Conservation (phyloP, 108 stramenopile species). For the Bacterosira constricta region DNA sequence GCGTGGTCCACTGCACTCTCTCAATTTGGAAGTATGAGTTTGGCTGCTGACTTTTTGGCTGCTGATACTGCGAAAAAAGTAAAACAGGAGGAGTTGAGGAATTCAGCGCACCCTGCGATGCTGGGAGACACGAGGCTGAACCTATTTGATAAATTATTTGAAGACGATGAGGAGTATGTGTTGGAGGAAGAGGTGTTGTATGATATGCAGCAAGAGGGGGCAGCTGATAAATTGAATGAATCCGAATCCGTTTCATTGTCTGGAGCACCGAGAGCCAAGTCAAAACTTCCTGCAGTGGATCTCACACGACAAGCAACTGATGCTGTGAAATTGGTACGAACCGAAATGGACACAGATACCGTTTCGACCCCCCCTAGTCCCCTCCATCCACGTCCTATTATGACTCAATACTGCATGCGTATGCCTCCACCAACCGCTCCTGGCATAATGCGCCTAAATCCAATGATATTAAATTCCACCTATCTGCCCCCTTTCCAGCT, state of each 20-base stretch:
- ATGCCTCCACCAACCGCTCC: too few species aligned
- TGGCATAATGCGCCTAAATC: too few species aligned
- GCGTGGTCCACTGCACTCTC: conserved; percentile 77
- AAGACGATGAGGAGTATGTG: conserved; percentile 47
- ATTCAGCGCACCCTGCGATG: background rate
- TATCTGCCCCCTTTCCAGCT: conserved; percentile 14
- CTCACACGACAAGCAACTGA: too few species aligned
- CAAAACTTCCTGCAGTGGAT: too few species aligned
- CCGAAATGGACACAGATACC: too few species aligned
- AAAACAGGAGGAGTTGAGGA: conserved; percentile 8
- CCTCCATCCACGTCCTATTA: background rate
- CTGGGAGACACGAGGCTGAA: background rate
- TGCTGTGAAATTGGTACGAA: too few species aligned
- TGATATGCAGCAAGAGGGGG: background rate
- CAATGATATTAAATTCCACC: conserved; percentile 8
- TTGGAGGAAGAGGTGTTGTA: conserved; percentile 30
- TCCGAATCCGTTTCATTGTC: too few species aligned
- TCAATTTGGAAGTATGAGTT: conserved; percentile 68
- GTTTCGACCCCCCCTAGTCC: too few species aligned
- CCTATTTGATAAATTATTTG: conserved; percentile 34
- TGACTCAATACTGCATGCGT: too few species aligned
- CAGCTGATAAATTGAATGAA: too few species aligned
- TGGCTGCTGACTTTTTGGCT: conserved; percentile 77
- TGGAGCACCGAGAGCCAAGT: too few species aligned
- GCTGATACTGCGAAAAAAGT: conserved; percentile 76